Percentiles rank a stretch among this genome's conserved stretches.
These are phyloP conservation scores for Dryas drummondii DNA, from an alignment of 306 rosid genomes.

Conservation along the genomic window DNA sequence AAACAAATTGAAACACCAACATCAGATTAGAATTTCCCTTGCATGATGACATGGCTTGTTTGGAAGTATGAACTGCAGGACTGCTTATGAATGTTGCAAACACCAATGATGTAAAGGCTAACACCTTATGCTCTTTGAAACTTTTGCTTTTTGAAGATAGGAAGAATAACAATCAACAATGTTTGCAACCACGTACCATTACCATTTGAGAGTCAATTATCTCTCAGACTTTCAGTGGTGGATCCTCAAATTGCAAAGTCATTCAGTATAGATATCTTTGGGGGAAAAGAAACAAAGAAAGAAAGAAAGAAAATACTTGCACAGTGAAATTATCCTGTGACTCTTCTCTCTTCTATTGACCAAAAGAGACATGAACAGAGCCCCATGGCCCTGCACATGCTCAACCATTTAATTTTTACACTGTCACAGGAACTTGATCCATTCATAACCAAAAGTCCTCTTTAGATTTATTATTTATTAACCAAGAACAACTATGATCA, in stretches of 20 bases:
- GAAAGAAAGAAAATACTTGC: background rate
- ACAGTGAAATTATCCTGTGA: background rate
- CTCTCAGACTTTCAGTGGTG: no score
- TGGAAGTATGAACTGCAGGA: background rate
- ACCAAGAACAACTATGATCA: constrained; percentile 6
- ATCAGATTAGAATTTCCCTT: background rate
- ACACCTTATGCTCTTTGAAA: background rate
- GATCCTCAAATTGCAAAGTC: background rate
- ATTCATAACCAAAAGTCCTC: background rate
- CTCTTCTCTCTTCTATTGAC: background rate
- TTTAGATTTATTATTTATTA: background rate
- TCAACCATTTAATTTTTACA: background rate
- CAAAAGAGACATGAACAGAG: background rate
- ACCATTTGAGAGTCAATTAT: background rate
- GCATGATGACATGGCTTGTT: background rate
- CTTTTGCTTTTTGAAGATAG: background rate
- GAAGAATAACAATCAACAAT: background rate
- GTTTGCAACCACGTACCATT: background rate
- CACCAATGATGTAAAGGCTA: background rate
- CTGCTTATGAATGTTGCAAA: constrained; percentile 3
- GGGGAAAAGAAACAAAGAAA: background rate
- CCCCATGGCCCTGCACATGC: background rate
- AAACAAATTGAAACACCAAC: background rate
- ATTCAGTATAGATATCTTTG: background rate
- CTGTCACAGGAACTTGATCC: background rate